phyloP scores from a whole-genome alignment of 2,329 filamentous ascomycete genomes.

The Akanthomyces lecanii region DNA sequence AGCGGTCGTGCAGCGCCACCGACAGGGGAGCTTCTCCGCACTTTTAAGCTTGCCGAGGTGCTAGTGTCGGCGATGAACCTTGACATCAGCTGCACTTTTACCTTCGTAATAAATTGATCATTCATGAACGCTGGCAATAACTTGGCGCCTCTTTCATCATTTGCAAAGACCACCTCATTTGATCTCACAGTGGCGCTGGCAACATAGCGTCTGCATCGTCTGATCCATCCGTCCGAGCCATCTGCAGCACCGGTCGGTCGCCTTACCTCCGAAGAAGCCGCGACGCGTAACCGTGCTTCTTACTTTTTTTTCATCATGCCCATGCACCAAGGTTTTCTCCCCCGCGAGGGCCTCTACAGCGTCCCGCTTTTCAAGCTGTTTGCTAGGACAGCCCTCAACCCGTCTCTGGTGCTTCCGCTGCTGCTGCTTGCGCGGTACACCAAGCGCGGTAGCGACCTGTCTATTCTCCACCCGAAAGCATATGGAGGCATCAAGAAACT shows the following conservation, averaged over 20 bases:
- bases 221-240: not conserved
- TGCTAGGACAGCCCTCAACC: constrained; percentile 59
- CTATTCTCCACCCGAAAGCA: constrained; percentile 47
- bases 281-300: not conserved
- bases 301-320: constrained; percentile 27
- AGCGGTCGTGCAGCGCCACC: not conserved
- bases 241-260: not conserved
- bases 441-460: constrained; percentile 53
- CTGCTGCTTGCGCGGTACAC: constrained; percentile 61
- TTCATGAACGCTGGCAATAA: not conserved
- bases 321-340: constrained; percentile 48
- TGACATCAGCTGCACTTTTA: not conserved
- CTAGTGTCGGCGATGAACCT: constrained; percentile 4
- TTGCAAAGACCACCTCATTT: not conserved
- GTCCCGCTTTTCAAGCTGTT: constrained; percentile 58
- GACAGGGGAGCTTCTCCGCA: constrained; percentile 13
- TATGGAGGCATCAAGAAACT: constrained; percentile 43
- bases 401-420: constrained; percentile 59
- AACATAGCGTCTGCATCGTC: not conserved
- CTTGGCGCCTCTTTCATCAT: not conserved
- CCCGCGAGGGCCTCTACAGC: constrained; percentile 54
- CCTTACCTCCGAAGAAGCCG: not conserved
- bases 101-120: not conserved
- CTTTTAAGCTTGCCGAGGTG: constrained; percentile 16
- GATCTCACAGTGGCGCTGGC: not conserved